Conservation (phyloP, 2,329 filamentous ascomycete genomes). For the Colletotrichum kahawae region DNA sequence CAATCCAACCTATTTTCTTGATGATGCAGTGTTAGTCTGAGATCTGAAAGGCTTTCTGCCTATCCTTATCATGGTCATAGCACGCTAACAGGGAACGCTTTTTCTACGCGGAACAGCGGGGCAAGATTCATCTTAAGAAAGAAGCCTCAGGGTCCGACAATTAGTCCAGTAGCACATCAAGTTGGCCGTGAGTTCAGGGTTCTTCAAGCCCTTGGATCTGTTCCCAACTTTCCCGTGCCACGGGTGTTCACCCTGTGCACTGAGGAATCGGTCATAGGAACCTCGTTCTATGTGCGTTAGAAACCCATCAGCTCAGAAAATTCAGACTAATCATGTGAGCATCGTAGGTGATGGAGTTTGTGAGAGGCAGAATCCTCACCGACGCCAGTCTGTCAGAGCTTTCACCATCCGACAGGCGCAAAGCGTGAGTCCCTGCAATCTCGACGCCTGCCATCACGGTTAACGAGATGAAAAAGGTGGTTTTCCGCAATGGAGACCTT, state of each 20-base stretch:
- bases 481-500: neutral
- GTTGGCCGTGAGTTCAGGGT: neutral
- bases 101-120: neutral
- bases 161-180: neutral
- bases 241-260: neutral
- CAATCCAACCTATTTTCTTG: neutral
- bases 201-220: neutral
- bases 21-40: neutral
- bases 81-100: neutral
- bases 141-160: neutral
- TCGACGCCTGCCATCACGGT: neutral
- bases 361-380: neutral
- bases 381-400: neutral
- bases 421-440: neutral
- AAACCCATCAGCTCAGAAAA: neutral
- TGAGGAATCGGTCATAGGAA: neutral
- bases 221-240: neutral
- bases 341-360: neutral
- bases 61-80: neutral
- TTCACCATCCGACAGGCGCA: neutral
- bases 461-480: neutral
- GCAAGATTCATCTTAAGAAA: neutral
- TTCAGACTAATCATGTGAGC: neutral
- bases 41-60: neutral
- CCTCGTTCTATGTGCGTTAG: neutral